Conservation (phyloP, 228 moss, liverwort and hornwort genomes). For the Sphagnum fallax region DNA sequence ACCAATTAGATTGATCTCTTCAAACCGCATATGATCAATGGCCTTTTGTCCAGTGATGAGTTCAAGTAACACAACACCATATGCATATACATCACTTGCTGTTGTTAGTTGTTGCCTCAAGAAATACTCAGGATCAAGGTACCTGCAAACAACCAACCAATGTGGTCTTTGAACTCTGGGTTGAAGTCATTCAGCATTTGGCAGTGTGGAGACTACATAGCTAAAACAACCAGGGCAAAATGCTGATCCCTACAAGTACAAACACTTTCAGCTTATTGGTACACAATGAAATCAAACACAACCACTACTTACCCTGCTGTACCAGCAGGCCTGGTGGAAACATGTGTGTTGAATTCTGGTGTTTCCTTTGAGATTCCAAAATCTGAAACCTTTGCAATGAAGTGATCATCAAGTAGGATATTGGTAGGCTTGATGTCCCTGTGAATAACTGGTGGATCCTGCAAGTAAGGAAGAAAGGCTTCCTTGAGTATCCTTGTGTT, state of each 20-base stretch:
- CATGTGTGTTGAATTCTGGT: slow-evolving; percentile 15
- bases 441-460: slow-evolving; percentile 29
- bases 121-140: slow-evolving; percentile 71
- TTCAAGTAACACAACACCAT: slow-evolving; percentile 40
- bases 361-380: slow-evolving; percentile 21
- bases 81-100: slow-evolving; percentile 43
- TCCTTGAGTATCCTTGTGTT: background rate
- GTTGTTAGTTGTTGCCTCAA: slow-evolving; percentile 41
- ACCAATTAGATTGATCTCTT: slow-evolving; percentile 37
- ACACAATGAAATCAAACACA: background rate
- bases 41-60: slow-evolving; percentile 39
- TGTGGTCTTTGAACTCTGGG: background rate
- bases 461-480: background rate
- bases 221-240: background rate
- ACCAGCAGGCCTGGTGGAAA: slow-evolving; percentile 25
- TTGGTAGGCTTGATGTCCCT: slow-evolving; percentile 32
- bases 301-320: slow-evolving; percentile 19
- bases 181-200: background rate
- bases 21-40: slow-evolving; percentile 32
- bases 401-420: slow-evolving; percentile 25
- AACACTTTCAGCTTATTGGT: background rate
- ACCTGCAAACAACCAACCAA: slow-evolving; percentile 17
- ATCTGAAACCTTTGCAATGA: slow-evolving; percentile 28
- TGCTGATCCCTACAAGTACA: background rate
- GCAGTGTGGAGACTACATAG: background rate